These are phyloP conservation scores for Carallia brachiata DNA, from an alignment of 345 rosid species.

Conservation along the genomic window DNA sequence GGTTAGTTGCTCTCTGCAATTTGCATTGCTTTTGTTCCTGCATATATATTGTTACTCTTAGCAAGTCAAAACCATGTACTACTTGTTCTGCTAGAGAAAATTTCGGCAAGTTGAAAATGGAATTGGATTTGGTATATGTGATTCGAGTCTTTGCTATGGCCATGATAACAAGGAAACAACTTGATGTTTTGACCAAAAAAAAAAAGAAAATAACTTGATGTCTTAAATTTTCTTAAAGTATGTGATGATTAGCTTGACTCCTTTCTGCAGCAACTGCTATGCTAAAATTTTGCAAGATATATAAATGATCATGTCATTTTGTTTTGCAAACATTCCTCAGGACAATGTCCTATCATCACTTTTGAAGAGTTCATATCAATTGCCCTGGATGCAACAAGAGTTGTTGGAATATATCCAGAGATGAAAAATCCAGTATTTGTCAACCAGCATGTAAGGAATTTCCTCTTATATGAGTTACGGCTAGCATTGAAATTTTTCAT, in stretches of 20 bases:
- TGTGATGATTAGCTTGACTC: too few species aligned
- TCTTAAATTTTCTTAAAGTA: too few species aligned
- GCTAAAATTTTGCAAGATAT: not conserved
- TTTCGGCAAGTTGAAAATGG: too few species aligned
- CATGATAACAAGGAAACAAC: too few species aligned
- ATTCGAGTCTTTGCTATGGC: too few species aligned
- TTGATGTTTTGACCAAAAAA: too few species aligned
- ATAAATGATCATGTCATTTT: conserved; percentile 4
- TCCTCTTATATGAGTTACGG: not conserved
- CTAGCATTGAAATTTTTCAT: too few species aligned
- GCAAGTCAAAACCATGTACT: too few species aligned
- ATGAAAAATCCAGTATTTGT: conserved; percentile 83
- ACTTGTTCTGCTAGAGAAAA: too few species aligned
- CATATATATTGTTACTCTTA: too few species aligned
- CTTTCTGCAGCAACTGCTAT: not conserved
- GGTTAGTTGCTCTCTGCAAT: conserved; percentile 40
- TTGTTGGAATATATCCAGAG: conserved; percentile 97
- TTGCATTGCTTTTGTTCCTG: not conserved
- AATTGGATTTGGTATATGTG: too few species aligned
- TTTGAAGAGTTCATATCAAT: conserved; percentile 88
- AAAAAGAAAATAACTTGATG: too few species aligned
- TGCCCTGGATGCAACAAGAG: conserved; percentile 77
- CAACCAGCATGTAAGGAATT: conserved; percentile 66
- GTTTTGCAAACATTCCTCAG: conserved; percentile 35
- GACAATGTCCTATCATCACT: conserved; percentile 71